A percentile compares a stretch with the other conserved stretches of the same genome.
These are phyloP conservation scores for Alnus rubra DNA, from an alignment of 306 rosid species.

Conservation along the genomic window DNA sequence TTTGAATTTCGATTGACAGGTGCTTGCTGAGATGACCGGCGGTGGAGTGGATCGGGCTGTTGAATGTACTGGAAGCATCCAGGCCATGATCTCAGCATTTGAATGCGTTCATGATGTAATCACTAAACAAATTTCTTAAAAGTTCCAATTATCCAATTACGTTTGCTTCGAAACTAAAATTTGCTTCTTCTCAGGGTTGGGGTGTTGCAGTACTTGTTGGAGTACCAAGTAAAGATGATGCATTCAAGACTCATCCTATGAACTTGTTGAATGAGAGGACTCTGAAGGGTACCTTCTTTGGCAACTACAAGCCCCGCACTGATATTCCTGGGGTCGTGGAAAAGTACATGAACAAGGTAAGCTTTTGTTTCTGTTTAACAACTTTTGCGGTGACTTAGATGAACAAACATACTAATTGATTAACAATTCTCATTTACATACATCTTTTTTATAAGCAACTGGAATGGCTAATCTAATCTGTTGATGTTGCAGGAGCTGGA, in stretches of 20 bases:
- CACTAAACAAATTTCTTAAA: slow-evolving; percentile 3
- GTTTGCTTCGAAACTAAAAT: not conserved
- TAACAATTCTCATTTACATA: not conserved
- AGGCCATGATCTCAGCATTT: slow-evolving; percentile 89
- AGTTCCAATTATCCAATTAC: not conserved
- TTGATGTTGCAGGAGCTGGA: slow-evolving; percentile 57
- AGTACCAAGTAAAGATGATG: slow-evolving; percentile 81
- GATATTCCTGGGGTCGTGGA: slow-evolving; percentile 87
- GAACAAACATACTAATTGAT: not conserved
- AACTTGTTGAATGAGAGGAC: slow-evolving; percentile 81
- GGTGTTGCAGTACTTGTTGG: slow-evolving; percentile 95
- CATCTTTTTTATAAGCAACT: too few species aligned
- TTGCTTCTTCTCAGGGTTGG: slow-evolving; percentile 64
- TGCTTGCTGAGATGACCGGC: slow-evolving; percentile 77
- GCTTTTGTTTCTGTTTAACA: not conserved
- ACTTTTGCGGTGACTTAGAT: too few species aligned
- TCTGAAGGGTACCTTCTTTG: slow-evolving; percentile 88
- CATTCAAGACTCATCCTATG: slow-evolving; percentile 75
- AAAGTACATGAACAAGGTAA: slow-evolving; percentile 51
- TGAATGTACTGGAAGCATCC: slow-evolving; percentile 86
- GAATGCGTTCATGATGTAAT: slow-evolving; percentile 90
- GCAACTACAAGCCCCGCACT: slow-evolving; percentile 83
- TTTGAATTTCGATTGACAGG: slow-evolving; percentile 44
- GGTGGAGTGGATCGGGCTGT: slow-evolving; percentile 92
- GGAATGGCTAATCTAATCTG: too few species aligned